Evolutionary conservation across 1,139 yeast genomes (phyloP).

Genomic region (Yamadazyma jaroonii): DNA sequence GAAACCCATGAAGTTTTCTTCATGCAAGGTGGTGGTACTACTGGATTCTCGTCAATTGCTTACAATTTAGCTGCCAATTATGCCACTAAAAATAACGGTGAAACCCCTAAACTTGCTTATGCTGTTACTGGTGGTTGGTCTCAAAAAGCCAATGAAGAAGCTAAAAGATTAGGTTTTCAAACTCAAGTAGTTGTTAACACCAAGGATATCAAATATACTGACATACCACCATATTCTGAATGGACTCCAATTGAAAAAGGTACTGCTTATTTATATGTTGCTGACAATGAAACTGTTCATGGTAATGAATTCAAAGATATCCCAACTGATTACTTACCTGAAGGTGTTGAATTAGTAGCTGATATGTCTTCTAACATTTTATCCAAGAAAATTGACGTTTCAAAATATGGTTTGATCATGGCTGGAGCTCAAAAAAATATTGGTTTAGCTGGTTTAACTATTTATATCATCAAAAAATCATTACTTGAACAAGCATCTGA

Average conservation of each 20-base stretch:
- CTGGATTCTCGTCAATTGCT: constrained; percentile 86
- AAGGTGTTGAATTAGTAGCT: constrained; percentile 76
- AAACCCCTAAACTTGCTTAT: constrained; percentile 79
- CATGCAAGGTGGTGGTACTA: constrained; percentile 97
- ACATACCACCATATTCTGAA: constrained; percentile 63
- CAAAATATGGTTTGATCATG: constrained; percentile 78
- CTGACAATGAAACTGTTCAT: constrained; percentile 95
- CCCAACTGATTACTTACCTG: constrained; percentile 54
- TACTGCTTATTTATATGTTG: constrained; percentile 81
- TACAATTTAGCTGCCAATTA: constrained; percentile 77
- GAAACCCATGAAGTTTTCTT: constrained; percentile 92
- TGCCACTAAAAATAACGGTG: constrained; percentile 60
- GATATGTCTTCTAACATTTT: constrained; percentile 94
- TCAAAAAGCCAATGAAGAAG: constrained; percentile 82
- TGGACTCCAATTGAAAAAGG: constrained; percentile 52
- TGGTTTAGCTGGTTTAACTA: constrained; percentile 92
- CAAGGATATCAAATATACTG: constrained; percentile 59
- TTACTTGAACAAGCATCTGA: constrained; percentile 68
- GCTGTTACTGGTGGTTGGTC: constrained; percentile 94
- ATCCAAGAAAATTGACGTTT: constrained; percentile 75
- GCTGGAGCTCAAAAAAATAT: constrained; percentile 99
- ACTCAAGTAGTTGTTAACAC: constrained; percentile 69
- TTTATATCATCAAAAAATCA: constrained; percentile 82
- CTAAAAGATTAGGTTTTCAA: constrained; percentile 76
- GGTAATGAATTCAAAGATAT: constrained; percentile 77